These are phyloP conservation scores for Neurospora africana DNA, from an alignment of 495 filamentous ascomycete species.

Conservation along the genomic window DNA sequence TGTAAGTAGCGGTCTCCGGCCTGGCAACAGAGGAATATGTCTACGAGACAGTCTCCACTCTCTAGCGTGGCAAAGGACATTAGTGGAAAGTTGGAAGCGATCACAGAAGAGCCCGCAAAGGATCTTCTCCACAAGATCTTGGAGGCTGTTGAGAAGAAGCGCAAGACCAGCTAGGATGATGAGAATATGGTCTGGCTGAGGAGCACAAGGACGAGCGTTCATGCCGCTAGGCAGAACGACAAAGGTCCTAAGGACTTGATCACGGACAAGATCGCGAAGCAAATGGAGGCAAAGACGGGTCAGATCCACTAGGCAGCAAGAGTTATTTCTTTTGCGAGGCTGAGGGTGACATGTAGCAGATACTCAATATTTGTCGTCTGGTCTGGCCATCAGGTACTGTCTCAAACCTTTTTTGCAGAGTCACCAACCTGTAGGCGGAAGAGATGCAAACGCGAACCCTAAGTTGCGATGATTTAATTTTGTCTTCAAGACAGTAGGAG, in stretches of 20 bases:
- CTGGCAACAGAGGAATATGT: background rate
- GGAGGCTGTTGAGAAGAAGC: too few relatives aligned
- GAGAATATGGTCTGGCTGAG: too few relatives aligned
- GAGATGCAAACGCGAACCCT: background rate
- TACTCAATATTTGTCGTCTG: background rate
- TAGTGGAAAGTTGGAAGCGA: background rate
- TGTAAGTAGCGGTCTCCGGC: background rate
- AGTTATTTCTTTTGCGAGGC: background rate
- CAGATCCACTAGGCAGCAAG: background rate
- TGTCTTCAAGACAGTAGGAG: background rate
- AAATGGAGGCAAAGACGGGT: too few relatives aligned
- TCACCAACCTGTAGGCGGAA: background rate
- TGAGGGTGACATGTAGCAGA: background rate
- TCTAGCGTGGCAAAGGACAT: background rate
- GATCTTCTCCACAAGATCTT: background rate
- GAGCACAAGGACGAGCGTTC: too few relatives aligned
- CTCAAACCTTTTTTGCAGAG: background rate
- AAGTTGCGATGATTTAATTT: too few relatives aligned
- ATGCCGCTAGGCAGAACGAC: too few relatives aligned
- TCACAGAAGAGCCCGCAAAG: background rate
- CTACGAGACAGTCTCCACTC: background rate
- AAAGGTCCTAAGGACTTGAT: too few relatives aligned
- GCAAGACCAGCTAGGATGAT: too few relatives aligned
- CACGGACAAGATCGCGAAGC: too few relatives aligned
- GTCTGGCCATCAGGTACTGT: background rate